phyloP scores from a whole-genome alignment of 331 rosid genomes.

The Acacia pycnantha region DNA sequence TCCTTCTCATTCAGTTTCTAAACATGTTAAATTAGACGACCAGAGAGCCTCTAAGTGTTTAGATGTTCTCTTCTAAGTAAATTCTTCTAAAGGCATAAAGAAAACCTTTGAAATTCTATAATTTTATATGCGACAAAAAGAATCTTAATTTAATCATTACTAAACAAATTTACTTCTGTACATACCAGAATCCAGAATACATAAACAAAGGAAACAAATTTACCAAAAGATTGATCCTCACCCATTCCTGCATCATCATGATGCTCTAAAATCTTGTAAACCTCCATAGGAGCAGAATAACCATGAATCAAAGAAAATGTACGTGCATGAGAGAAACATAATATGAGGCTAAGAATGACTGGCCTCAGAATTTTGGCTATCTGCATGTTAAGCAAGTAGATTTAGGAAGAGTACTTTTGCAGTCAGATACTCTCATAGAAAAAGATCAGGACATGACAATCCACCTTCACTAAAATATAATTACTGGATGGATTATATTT shows the following conservation, averaged over 20 bases:
- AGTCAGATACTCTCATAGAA: slow-evolving; percentile 3
- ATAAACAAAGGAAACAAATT: not conserved
- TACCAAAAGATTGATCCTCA: slow-evolving; percentile 36
- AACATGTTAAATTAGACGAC: not conserved
- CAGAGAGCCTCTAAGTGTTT: not conserved
- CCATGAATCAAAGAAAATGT: slow-evolving; percentile 92
- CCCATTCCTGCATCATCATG: slow-evolving; percentile 69
- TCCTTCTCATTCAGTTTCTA: slow-evolving; percentile 3
- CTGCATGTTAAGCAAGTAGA: slow-evolving; percentile 44
- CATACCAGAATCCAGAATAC: not conserved
- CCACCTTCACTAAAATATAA: slow-evolving; percentile 59
- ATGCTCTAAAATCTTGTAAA: slow-evolving; percentile 87
- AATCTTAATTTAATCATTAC: not conserved
- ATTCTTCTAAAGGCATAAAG: not conserved
- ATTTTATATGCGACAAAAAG: not conserved
- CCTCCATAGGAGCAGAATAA: slow-evolving; percentile 90
- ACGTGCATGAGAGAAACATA: slow-evolving; percentile 89
- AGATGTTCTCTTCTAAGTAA: slow-evolving; percentile 3
- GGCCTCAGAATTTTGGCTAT: slow-evolving; percentile 80
- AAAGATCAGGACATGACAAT: slow-evolving; percentile 10
- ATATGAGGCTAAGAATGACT: slow-evolving; percentile 69
- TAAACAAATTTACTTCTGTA: not conserved
- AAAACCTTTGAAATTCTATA: not conserved
- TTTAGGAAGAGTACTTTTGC: slow-evolving; percentile 25
- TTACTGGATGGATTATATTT: slow-evolving; percentile 51